Base-by-base conservation (phyloP, 2,329 filamentous ascomycete genomes). In the Knufia petricola region DNA sequence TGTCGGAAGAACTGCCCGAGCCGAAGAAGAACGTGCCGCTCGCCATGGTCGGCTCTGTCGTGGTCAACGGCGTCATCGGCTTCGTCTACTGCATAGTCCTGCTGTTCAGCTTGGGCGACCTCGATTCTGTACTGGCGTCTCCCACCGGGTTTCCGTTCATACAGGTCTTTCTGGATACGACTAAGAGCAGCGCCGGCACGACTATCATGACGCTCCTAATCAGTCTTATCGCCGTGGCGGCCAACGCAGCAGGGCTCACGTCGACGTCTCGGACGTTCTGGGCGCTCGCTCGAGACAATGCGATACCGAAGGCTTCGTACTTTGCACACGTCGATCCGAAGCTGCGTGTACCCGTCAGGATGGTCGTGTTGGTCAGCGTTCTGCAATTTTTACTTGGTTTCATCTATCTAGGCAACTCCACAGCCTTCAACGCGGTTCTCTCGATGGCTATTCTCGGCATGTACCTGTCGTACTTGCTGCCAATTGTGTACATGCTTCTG, bases 151-250 rank as follows among this genome's bases (percentile, higher is more conserved):
- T 69, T 44, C 69, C 75, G 3, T 69, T 75, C 57, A 67, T 73
- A 56, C 68, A 75, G 31, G 70, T 75, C 31, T 75, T 79, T 48
- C 60, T 63, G 42, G 58, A 72, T 50, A 70, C 70, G 6, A 73
- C 71, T 1, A 57, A 60, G 23, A 72, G 66, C 12, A 57, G 62
- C 3, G 69, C 68, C 1, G 69, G 73, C 1, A 71, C 69, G 4
- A 42, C 24, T 26, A 21, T 21, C 10, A 42, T 42, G 39, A 50
- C 53, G 15, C 3, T 2, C 15, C 31, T 30, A 2, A 28, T 50
- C 21, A 34, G 46, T 8, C n/a, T 8, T 13, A 59, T 59, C 6
- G 60, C 59, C 6, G 54, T 67, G n/a, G 52, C 64, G 30, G 56
- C 66, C 4, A 55, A 64, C 4, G 55, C 66, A 20, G 46, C 45